Base-by-base conservation (phyloP, 129 eudicot species). In the Escallonia rubra region DNA sequence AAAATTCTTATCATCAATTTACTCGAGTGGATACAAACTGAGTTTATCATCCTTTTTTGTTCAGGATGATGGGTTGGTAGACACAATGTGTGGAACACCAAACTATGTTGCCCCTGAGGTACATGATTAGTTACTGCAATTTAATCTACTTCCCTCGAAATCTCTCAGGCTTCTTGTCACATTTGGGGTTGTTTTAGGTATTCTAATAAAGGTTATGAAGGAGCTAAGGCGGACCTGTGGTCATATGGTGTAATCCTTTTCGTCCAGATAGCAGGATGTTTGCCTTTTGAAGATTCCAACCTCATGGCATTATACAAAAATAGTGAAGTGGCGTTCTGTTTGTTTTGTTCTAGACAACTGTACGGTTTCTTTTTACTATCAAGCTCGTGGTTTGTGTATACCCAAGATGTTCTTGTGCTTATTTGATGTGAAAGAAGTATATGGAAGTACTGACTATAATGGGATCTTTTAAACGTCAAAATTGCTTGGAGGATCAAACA, bases 21-120 rank as follows among this genome's bases (percentile, higher is more conserved):
- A 23, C 34, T 46, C 0, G 10, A 46, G 10, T 46, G 10, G 50
- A 0, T 46, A 9, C 6, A 46, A 9, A 46, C 10, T 46, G 50
- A 46, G 50, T 46, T 46, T 46, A 9, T 46, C 8, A 9, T 0
- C 10, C 10, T 9, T 5, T 9, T 56, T 53, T 58, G 4, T 72
- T 39, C 57, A 82, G 87, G 87, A 78, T 59, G 87, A 82, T 72
- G 87, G 87, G 13, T 67, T 82, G 63, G 84, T 82, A 39, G 84
- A 82, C 69, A 78, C 87, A 45, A 82, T 84, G 43, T 82, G 87
- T 68, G 87, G 87, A 16, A 82, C 87, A 8, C 87, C 87, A 41
- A 82, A 82, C 72, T 82, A 82, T 76, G 88, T 83, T 49, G 88
- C 88, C n/a, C 85, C 88, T 11, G 85, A 83, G 88, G 87, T 82